phyloP scores from a whole-genome alignment of 2,329 filamentous ascomycete genomes.

The Geosmithia flava region DNA sequence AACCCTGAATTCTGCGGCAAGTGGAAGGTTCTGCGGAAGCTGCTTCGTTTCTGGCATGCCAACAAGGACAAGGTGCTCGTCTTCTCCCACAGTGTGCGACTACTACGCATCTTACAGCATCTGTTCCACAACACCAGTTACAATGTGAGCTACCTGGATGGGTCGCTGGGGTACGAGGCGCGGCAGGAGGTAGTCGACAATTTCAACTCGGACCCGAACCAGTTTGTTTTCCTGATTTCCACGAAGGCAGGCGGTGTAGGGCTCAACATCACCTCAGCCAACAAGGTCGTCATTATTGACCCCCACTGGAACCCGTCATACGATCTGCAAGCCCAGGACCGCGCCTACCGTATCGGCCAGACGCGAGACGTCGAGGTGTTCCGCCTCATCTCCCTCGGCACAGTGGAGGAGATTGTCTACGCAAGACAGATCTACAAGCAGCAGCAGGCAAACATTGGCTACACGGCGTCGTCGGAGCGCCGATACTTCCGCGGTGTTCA shows the following conservation, averaged over 20 bases:
- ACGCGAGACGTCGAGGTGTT: slow-evolving; percentile 90
- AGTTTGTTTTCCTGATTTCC: slow-evolving; percentile 93
- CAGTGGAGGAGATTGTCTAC: slow-evolving; percentile 95
- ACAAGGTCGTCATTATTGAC: slow-evolving; percentile 95
- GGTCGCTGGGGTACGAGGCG: slow-evolving; percentile 70
- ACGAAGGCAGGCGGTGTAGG: slow-evolving; percentile 89
- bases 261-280: slow-evolving; percentile 91
- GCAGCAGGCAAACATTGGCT: slow-evolving; percentile 95
- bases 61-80: slow-evolving; percentile 91
- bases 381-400: slow-evolving; percentile 78
- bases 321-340: slow-evolving; percentile 90
- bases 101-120: slow-evolving; percentile 73
- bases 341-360: slow-evolving; percentile 93
- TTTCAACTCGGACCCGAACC: slow-evolving; percentile 76
- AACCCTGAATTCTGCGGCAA: slow-evolving; percentile 93
- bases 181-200: slow-evolving; percentile 73
- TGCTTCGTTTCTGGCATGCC: slow-evolving; percentile 80
- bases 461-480: slow-evolving; percentile 82
- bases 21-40: slow-evolving; percentile 80
- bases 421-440: slow-evolving; percentile 98
- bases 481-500: slow-evolving; percentile 95
- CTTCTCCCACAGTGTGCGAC: slow-evolving; percentile 82
- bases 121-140: slow-evolving; percentile 84
- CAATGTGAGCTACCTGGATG: slow-evolving; percentile 83
- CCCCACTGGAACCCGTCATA: slow-evolving; percentile 97